Conservation (phyloP, 257 asterid genomes). For the Cynanchum wilfordii region DNA sequence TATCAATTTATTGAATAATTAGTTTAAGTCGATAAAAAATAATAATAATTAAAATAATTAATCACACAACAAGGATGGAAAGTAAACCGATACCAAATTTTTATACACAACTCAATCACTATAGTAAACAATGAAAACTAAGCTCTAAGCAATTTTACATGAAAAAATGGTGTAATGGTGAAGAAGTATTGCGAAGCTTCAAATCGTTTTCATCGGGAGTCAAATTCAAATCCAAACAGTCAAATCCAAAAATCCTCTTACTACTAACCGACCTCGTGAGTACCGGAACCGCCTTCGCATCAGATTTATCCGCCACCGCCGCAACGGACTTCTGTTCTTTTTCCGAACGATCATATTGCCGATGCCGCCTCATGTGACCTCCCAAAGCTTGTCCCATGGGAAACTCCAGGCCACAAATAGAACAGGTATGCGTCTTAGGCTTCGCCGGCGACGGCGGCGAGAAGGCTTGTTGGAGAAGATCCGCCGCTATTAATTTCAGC, state of each 20-base stretch:
- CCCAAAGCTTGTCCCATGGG: constrained; percentile 37
- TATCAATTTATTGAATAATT: too few species aligned
- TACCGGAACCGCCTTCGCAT: background rate
- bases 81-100: background rate
- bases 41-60: too few species aligned
- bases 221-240: constrained; percentile 26
- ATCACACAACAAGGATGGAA: too few species aligned
- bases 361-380: constrained; percentile 43
- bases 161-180: background rate
- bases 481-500: constrained; percentile 13
- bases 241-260: constrained; percentile 7
- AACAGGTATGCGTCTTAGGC: constrained; percentile 26
- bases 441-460: constrained; percentile 5
- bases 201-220: constrained; percentile 23
- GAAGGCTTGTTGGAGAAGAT: background rate
- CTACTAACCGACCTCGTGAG: constrained; percentile 11
- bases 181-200: background rate
- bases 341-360: background rate
- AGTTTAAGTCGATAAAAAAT: too few species aligned
- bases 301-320: background rate
- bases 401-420: constrained; percentile 33
- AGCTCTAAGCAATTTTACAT: background rate
- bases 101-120: background rate
- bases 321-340: background rate
- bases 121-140: background rate